phyloP scores from a whole-genome alignment of 2,329 filamentous ascomycete genomes.

The Chrysoporthe cubensis region DNA sequence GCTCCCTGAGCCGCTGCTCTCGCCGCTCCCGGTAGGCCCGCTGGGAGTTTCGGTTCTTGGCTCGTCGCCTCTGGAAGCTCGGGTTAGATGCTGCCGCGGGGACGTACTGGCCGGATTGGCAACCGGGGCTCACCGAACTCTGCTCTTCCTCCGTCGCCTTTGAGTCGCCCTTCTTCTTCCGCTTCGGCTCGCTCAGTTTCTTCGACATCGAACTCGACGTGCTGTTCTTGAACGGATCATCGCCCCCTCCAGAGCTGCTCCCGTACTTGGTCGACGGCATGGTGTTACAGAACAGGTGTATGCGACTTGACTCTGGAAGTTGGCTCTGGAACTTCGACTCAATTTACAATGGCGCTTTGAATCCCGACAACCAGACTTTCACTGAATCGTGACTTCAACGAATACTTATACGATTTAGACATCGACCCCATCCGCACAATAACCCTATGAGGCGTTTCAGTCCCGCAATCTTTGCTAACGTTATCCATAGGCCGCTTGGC shows the following conservation, averaged over 20 bases:
- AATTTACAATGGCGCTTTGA: background rate
- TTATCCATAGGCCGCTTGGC: background rate
- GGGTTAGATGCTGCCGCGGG: background rate
- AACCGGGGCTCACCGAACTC: conserved; percentile 9
- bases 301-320: background rate
- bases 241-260: conserved; percentile 22
- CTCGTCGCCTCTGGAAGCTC: conserved; percentile 10
- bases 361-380: too few relatives aligned
- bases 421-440: too few relatives aligned
- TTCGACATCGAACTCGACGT: conserved; percentile 26
- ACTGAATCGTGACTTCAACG: too few relatives aligned
- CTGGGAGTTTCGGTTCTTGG: conserved; percentile 25
- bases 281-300: background rate
- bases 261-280: conserved; percentile 26
- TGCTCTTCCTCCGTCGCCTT: conserved; percentile 26
- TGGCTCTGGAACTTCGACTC: background rate
- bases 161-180: conserved; percentile 26
- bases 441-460: background rate
- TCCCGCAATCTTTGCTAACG: background rate
- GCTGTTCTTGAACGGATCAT: conserved; percentile 27
- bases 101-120: background rate
- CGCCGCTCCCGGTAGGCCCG: conserved; percentile 27
- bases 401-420: too few relatives aligned
- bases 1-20: conserved; percentile 23
- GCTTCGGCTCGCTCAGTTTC: conserved; percentile 26